These are phyloP conservation scores for Mortierella sp. DNA, from an alignment of 371 early-diverging fungal genomes.

Conservation along the genomic window DNA sequence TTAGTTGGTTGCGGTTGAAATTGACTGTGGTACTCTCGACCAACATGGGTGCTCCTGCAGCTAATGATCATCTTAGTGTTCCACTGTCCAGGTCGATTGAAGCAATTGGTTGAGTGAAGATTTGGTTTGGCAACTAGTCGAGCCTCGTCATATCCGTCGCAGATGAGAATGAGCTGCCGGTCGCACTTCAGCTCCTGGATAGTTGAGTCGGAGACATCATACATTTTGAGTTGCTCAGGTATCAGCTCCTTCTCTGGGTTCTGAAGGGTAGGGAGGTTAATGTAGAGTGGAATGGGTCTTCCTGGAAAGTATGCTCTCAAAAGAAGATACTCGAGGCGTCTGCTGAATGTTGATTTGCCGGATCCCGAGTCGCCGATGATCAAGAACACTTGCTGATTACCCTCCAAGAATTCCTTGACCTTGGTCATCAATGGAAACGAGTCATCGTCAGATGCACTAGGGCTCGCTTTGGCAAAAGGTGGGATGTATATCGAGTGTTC, in stretches of 20 bases:
- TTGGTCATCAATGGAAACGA: background rate
- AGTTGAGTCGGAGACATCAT: background rate
- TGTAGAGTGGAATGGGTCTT: background rate
- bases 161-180: slow-evolving; percentile 6
- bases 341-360: slow-evolving; percentile 17
- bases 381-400: background rate
- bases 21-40: background rate
- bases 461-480: background rate
- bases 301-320: background rate
- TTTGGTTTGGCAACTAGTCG: background rate
- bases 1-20: slow-evolving; percentile 1
- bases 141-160: slow-evolving; percentile 13
- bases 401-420: background rate
- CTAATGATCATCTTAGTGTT: slow-evolving; percentile 9
- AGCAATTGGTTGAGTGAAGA: background rate
- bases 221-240: background rate
- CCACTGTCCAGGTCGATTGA: background rate
- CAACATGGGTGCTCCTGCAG: background rate
- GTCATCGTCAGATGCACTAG: background rate
- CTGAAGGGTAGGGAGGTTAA: background rate
- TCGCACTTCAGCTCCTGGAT: background rate
- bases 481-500: background rate
- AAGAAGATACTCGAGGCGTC: background rate
- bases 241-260: background rate
- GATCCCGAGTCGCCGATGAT: slow-evolving; percentile 13